Evolutionary conservation across 1,284 basidiomycete species (phyloP).

Genomic region (Clitocybe nebularis): DNA sequence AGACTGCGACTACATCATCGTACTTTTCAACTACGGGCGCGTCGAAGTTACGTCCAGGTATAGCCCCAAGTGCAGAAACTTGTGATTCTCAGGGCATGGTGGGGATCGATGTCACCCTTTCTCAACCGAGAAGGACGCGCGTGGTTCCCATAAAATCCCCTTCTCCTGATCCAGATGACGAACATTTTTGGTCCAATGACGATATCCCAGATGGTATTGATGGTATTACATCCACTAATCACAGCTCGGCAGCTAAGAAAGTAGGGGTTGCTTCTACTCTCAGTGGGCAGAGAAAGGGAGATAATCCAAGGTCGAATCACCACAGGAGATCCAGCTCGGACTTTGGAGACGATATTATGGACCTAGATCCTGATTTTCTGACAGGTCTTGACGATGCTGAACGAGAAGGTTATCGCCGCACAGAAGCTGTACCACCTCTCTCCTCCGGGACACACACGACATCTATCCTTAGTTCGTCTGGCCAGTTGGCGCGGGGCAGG

Average conservation of each 20-base stretch:
- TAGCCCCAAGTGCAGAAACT: constrained; percentile 7
- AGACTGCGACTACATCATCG: constrained; percentile 14
- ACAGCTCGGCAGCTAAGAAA: no score
- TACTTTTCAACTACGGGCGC: constrained; percentile 12
- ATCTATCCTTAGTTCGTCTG: constrained; percentile 5
- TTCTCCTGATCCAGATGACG: constrained; percentile 12
- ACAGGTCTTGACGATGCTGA: constrained; percentile 34
- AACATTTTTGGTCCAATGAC: constrained; percentile 16
- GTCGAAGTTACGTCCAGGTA: constrained; percentile 1
- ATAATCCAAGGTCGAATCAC: background rate
- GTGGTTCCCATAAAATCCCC: constrained; percentile 9
- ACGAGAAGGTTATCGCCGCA: constrained; percentile 21
- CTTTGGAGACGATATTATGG: constrained; percentile 20
- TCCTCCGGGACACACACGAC: constrained; percentile 8
- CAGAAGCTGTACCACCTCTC: constrained; percentile 2
- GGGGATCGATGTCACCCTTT: constrained; percentile 10
- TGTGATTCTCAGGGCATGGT: constrained; percentile 4
- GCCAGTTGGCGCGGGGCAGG: background rate
- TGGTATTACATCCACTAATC: background rate
- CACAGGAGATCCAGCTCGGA: constrained; percentile 11
- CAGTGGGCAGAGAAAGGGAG: constrained; percentile 12
- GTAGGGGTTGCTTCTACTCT: no score
- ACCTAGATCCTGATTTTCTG: constrained; percentile 24
- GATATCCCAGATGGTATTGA: background rate
- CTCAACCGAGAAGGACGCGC: constrained; percentile 12